Conservation (phyloP, 1,284 basidiomycete species). For the Anthracocystis setariae region DNA sequence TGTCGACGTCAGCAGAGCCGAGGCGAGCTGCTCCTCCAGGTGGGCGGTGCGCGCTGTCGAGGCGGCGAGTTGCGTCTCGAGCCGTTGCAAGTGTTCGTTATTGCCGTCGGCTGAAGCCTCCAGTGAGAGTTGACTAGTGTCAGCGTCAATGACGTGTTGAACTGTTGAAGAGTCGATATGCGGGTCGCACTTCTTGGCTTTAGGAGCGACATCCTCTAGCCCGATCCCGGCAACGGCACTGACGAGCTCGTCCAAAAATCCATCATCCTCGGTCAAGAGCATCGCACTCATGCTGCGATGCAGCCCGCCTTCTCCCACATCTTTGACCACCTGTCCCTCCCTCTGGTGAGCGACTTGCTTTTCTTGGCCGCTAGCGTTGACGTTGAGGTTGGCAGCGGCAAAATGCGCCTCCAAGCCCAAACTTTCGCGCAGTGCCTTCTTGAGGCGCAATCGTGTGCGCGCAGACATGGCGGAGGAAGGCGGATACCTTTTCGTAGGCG, state of each 20-base stretch:
- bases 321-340: not conserved
- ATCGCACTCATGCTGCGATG: constrained; percentile 24
- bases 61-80: constrained; percentile 7
- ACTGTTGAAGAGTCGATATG: too few relatives aligned
- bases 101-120: not conserved
- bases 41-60: constrained; percentile 7
- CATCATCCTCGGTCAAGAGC: constrained; percentile 33
- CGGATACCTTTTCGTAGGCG: constrained; percentile 13
- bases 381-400: constrained; percentile 12
- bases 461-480: constrained; percentile 30
- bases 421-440: constrained; percentile 34
- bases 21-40: constrained; percentile 8
- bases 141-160: not conserved
- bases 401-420: constrained; percentile 34
- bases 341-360: not conserved
- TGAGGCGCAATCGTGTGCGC: constrained; percentile 19
- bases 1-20: not conserved
- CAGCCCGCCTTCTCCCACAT: not conserved
- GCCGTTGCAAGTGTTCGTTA: not conserved
- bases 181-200: not conserved
- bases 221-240: constrained; percentile 31
- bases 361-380: not conserved
- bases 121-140: not conserved
- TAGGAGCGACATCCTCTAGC: constrained; percentile 14
- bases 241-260: constrained; percentile 36